Conservation (phyloP, 352 stramenopile species). For the Porosira glacialis region DNA sequence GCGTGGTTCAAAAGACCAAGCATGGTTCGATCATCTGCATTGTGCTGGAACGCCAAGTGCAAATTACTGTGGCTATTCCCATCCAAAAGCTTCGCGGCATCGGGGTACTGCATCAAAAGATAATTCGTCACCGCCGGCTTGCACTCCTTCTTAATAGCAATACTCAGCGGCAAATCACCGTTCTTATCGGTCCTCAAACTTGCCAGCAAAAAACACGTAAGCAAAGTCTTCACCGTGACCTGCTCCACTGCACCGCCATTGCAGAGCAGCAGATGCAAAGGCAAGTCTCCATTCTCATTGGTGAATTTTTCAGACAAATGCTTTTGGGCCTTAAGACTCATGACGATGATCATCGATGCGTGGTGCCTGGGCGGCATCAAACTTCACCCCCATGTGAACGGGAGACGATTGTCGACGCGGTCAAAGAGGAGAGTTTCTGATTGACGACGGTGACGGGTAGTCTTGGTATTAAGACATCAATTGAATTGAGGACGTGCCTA, state of each 20-base stretch:
- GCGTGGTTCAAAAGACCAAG: slow-evolving; percentile 80
- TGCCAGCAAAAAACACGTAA: slow-evolving; percentile 72
- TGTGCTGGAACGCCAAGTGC: slow-evolving; percentile 75
- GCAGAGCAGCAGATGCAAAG: slow-evolving; percentile 73
- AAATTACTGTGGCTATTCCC: slow-evolving; percentile 74
- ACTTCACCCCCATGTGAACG: too few species aligned
- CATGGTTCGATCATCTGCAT: slow-evolving; percentile 80
- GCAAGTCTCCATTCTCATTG: slow-evolving; percentile 80
- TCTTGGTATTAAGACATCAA: too few species aligned
- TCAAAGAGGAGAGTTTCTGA: too few species aligned
- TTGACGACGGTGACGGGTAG: too few species aligned
- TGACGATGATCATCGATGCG: slow-evolving; percentile 60
- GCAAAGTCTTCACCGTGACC: slow-evolving; percentile 74
- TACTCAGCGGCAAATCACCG: slow-evolving; percentile 74
- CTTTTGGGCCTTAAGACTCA: slow-evolving; percentile 71
- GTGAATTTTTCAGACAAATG: slow-evolving; percentile 76
- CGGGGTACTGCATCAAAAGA: slow-evolving; percentile 77
- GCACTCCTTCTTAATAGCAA: slow-evolving; percentile 76
- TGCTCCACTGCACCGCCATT: slow-evolving; percentile 74
- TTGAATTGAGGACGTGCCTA: too few species aligned
- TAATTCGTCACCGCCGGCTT: slow-evolving; percentile 71
- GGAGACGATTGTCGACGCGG: too few species aligned
- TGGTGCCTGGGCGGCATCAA: too few species aligned
- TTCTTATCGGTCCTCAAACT: slow-evolving; percentile 78
- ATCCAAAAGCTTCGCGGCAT: slow-evolving; percentile 72